Evolutionary conservation across 176 grass and related monocot genomes (phyloP).

Genomic region (Bolboschoenus planiculmis): DNA sequence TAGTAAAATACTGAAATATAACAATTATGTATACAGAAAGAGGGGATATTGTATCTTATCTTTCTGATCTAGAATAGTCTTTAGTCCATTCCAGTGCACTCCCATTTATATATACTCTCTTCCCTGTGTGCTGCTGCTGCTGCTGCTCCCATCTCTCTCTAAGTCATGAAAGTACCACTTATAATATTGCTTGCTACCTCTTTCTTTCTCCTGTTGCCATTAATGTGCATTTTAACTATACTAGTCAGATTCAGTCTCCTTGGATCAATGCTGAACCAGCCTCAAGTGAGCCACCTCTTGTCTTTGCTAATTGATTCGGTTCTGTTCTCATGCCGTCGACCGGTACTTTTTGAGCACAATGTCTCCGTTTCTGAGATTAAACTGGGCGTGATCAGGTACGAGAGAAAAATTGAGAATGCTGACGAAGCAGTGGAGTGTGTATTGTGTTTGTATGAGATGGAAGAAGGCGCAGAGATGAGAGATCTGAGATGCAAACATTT

Average conservation of each 20-base stretch:
- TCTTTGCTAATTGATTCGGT: neutral
- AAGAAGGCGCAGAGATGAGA: constrained; percentile 40
- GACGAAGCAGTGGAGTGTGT: constrained; percentile 15
- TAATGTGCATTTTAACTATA: neutral
- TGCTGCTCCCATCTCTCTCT: neutral
- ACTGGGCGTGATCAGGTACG: neutral
- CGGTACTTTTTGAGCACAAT: neutral
- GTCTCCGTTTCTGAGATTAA: constrained; percentile 6
- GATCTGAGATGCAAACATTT: constrained; percentile 38
- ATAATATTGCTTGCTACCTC: neutral
- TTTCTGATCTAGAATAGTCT: neutral
- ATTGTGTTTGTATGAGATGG: constrained; percentile 35
- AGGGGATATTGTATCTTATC: constrained; percentile 8
- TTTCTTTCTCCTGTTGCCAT: constrained; percentile 1
- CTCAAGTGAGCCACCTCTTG: neutral
- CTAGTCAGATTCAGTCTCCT: neutral
- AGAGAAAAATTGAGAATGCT: neutral
- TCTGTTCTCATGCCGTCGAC: neutral
- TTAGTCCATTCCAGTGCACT: neutral
- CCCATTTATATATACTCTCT: neutral
- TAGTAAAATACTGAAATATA: neutral
- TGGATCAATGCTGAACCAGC: neutral
- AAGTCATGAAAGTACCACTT: neutral
- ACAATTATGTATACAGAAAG: too few species aligned
- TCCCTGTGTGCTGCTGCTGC: too few species aligned